Percentiles rank a stretch among this genome's conserved stretches.
phyloP scores from a whole-genome alignment of 495 filamentous ascomycete species.

The Echria macrotheca region DNA sequence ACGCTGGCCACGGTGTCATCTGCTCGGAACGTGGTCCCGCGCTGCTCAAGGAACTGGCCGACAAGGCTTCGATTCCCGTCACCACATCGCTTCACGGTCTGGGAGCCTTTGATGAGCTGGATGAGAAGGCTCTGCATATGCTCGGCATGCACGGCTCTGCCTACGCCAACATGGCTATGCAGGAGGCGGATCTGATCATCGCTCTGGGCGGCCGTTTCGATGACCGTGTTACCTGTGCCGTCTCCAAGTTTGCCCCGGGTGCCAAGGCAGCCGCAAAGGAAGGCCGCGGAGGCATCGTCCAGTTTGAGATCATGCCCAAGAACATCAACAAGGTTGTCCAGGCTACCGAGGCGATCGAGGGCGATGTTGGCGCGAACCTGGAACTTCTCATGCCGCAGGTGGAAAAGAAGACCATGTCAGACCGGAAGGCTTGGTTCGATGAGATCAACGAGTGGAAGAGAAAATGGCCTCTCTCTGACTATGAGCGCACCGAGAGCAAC shows the following conservation, averaged over 20 bases:
- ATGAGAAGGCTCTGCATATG: slow-evolving; percentile 75
- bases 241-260: slow-evolving; percentile 62
- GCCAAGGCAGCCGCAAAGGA: slow-evolving; percentile 63
- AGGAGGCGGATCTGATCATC: slow-evolving; percentile 73
- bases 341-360: slow-evolving; percentile 74
- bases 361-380: slow-evolving; percentile 69
- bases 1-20: slow-evolving; percentile 68
- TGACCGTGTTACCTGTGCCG: slow-evolving; percentile 64
- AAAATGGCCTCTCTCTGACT: slow-evolving; percentile 70
- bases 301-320: slow-evolving; percentile 80
- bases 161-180: slow-evolving; percentile 75
- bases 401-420: slow-evolving; percentile 46
- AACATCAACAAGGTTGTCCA: slow-evolving; percentile 86
- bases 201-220: slow-evolving; percentile 72
- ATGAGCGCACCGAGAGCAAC: slow-evolving; percentile 61
- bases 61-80: slow-evolving; percentile 69
- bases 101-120: slow-evolving; percentile 70
- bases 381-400: slow-evolving; percentile 64
- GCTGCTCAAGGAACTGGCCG: slow-evolving; percentile 61
- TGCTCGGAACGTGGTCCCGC: slow-evolving; percentile 58
- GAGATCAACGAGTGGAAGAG: slow-evolving; percentile 87
- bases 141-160: slow-evolving; percentile 78
- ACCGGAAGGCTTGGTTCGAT: slow-evolving; percentile 77
- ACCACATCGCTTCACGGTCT: slow-evolving; percentile 76
- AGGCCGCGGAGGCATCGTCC: slow-evolving; percentile 69